Evolutionary conservation across 305 asterid species (phyloP), one percentile per base, ranked within the genome.

Genomic region (Caryopteris hybrid): DNA sequence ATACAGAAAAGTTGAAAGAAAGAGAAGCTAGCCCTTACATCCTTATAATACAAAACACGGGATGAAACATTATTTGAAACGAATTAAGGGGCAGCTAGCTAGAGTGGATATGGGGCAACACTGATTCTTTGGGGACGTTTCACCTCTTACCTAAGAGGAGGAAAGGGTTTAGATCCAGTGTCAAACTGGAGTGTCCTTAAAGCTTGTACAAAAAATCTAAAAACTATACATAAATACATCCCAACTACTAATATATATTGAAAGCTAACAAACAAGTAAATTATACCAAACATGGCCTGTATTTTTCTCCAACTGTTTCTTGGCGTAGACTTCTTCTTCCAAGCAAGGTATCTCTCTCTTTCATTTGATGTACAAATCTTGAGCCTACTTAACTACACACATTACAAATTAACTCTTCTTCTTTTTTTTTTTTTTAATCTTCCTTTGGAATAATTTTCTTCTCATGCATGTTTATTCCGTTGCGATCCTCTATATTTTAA

Each of bases 101-200:
- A 78, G 92, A 90, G 96, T 88, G 86, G 89, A 72, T 69, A 77
- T 64, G 74, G 83, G 86, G 86, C 85, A 84, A 84, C 73, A 79
- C 61, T 74, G 83, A 81, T 86, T 81, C 86, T 80, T 51, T 60
- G 51, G 22, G 89, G 75, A 88, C 97, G 76, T 86, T 83, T 88
- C 89, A 88, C 80, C 95, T 83, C 86, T 77, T 75, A 68, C 79
- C 80, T 74, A 65, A n/a, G n/a, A n/a, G n/a, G n/a, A n/a, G n/a
- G n/a, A n/a, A n/a, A n/a, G n/a, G n/a, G n/a, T n/a, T n/a, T n/a
- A n/a, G n/a, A n/a, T n/a, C n/a, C n/a, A 72, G 66, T 75, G 84
- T 88, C 88, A 64, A 74, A 64, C 79, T 90, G 54, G 90, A 86
- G 95, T 90, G 78, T 68, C 53, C 74, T 57, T 78, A 81, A 90